Percentiles rank a stretch among this genome's conserved stretches.
These are phyloP conservation scores for Teunomyces pallodes DNA, from an alignment of 805 yeast species.

Conservation along the genomic window DNA sequence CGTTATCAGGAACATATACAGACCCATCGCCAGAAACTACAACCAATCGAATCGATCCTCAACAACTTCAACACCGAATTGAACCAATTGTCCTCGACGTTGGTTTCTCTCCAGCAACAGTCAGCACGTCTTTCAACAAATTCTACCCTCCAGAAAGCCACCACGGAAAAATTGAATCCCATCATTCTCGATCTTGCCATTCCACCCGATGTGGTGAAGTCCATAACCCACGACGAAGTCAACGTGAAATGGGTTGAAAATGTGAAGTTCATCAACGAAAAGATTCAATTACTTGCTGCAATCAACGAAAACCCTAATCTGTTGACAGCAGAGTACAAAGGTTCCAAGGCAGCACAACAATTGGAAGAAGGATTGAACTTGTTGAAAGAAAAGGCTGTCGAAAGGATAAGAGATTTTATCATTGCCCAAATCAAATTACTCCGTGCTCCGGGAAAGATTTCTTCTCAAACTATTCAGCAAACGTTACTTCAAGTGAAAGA, in stretches of 20 bases:
- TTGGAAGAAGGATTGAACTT: constrained; percentile 41
- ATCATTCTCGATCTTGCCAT: constrained; percentile 72
- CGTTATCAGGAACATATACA: constrained; percentile 16
- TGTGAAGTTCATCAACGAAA: constrained; percentile 56
- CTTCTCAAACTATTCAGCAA: constrained; percentile 75
- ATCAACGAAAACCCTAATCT: constrained; percentile 15
- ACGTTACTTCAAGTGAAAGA: constrained; percentile 63
- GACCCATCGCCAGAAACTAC: constrained; percentile 27
- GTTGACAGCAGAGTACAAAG: constrained; percentile 14
- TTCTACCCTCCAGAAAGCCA: constrained; percentile 22
- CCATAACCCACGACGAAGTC: constrained; percentile 57
- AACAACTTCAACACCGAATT: constrained; percentile 55
- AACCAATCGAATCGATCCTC: constrained; percentile 54
- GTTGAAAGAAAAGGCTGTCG: constrained; percentile 63
- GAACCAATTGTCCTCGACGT: constrained; percentile 27
- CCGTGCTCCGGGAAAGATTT: constrained; percentile 50
- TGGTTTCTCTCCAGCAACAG: constrained; percentile 32
- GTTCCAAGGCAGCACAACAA: constrained; percentile 25
- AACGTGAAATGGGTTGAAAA: constrained; percentile 65
- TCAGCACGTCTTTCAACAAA: constrained; percentile 29
- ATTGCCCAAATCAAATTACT: constrained; percentile 64
- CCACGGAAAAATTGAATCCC: constrained; percentile 57
- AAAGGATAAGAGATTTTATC: constrained; percentile 70
- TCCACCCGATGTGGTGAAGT: constrained; percentile 66
- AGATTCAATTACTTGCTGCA: constrained; percentile 50